phyloP scores from a whole-genome alignment of 441 rosid genomes.

The Oxalis stricta region DNA sequence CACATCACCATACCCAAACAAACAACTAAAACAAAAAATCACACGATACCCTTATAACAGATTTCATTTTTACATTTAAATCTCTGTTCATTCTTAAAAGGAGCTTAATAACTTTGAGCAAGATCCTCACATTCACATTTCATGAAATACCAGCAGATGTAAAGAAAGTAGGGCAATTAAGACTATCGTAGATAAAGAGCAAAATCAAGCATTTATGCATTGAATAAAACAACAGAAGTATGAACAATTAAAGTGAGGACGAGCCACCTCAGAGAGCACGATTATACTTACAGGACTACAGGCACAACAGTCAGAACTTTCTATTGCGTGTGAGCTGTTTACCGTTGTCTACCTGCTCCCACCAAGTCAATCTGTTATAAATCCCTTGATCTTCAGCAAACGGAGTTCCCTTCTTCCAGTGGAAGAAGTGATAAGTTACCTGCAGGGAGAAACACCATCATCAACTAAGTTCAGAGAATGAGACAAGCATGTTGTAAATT shows the following conservation, averaged over 20 bases:
- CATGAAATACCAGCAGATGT: too few species aligned
- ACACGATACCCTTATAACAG: too few species aligned
- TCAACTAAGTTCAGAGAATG: background rate
- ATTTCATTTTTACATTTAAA: too few species aligned
- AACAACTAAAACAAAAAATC: too few species aligned
- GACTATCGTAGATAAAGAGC: too few species aligned
- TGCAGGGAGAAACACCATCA: conserved; percentile 14
- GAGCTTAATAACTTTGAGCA: too few species aligned
- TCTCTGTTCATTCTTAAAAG: too few species aligned
- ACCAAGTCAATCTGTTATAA: conserved; percentile 84
- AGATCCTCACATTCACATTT: too few species aligned
- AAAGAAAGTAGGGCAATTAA: too few species aligned
- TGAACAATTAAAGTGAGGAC: background rate
- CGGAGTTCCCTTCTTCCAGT: conserved; percentile 98
- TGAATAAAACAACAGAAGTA: background rate
- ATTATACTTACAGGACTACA: conserved; percentile 58
- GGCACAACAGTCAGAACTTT: conserved; percentile 85
- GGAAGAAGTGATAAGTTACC: conserved; percentile 86
- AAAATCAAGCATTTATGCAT: background rate
- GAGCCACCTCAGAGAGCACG: background rate
- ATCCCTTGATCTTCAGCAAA: conserved; percentile 93
- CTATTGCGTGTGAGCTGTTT: conserved; percentile 79
- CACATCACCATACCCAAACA: too few species aligned
- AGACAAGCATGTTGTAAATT: background rate
- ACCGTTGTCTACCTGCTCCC: conserved; percentile 94